Evolutionary conservation across 208 protist species (phyloP).

Genomic region (Hexamita inflata): DNA sequence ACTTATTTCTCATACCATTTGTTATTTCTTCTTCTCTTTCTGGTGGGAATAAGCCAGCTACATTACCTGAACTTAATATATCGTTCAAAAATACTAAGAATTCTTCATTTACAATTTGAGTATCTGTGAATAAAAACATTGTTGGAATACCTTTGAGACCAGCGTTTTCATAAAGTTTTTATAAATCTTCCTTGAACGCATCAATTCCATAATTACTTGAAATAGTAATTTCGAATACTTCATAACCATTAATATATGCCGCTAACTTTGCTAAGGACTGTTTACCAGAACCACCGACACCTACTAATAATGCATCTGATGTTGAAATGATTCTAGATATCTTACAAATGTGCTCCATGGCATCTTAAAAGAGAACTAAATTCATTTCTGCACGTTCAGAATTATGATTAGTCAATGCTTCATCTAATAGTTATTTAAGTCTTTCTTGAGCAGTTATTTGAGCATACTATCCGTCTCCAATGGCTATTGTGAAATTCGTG

Average conservation of each 20-base stretch:
- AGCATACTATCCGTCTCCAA: constrained; percentile 44
- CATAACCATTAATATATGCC: constrained; percentile 79
- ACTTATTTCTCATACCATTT: constrained; percentile 49
- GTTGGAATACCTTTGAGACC: constrained; percentile 74
- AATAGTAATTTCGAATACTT: constrained; percentile 87
- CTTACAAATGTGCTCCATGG: constrained; percentile 83
- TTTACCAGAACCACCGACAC: constrained; percentile 83
- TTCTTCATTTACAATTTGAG: constrained; percentile 78
- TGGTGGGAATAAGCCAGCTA: constrained; percentile 51
- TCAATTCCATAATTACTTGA: constrained; percentile 78
- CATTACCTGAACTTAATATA: constrained; percentile 53
- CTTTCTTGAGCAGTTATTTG: constrained; percentile 49
- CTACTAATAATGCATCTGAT: constrained; percentile 84
- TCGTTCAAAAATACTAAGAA: constrained; percentile 75
- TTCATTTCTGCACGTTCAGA: constrained; percentile 76
- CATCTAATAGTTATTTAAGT: constrained; percentile 51
- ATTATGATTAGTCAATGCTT: constrained; percentile 70
- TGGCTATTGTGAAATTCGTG: constrained; percentile 45
- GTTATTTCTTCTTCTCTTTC: constrained; percentile 57
- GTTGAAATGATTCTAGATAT: constrained; percentile 82
- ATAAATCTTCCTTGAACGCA: constrained; percentile 80
- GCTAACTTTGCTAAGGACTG: constrained; percentile 80
- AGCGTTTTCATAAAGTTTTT: constrained; percentile 77
- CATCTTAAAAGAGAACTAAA: constrained; percentile 85
- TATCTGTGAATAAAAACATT: constrained; percentile 85